Conservation (phyloP, 371 early-diverging fungal species). For the Mucor sp. region DNA sequence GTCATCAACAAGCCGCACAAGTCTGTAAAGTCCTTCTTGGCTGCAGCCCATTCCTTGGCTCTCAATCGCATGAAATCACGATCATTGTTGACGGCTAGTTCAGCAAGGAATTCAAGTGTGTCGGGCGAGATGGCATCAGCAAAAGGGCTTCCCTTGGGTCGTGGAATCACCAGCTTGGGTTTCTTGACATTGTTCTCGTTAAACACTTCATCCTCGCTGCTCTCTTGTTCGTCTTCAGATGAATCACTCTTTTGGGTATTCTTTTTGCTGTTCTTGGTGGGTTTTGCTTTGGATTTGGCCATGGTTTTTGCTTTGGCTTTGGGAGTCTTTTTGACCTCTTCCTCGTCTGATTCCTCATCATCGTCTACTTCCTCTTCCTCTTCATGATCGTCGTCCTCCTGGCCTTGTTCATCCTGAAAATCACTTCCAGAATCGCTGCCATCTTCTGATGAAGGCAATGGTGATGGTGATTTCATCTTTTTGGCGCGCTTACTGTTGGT, state of each 20-base stretch:
- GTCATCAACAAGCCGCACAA: constrained; percentile 48
- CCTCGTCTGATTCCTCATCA: not conserved
- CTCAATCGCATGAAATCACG: constrained; percentile 53
- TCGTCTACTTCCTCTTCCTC: not conserved
- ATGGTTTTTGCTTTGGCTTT: constrained; percentile 25
- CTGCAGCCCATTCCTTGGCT: constrained; percentile 34
- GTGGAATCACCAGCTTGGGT: constrained; percentile 37
- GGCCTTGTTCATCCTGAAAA: not conserved
- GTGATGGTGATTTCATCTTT: not conserved
- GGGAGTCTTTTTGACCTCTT: not conserved
- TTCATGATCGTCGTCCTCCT: not conserved
- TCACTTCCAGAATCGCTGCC: constrained; percentile 4
- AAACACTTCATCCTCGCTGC: constrained; percentile 18
- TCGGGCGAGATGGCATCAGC: constrained; percentile 57
- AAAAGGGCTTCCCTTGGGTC: constrained; percentile 48
- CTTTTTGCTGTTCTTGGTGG: not conserved
- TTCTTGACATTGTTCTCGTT: constrained; percentile 25
- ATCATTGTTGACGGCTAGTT: constrained; percentile 53
- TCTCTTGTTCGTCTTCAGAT: constrained; percentile 17
- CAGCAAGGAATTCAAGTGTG: constrained; percentile 50
- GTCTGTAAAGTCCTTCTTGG: constrained; percentile 53
- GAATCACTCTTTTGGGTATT: not conserved
- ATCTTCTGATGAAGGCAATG: not conserved
- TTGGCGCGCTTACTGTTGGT: not conserved
- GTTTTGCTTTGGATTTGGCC: not conserved